A percentile compares a stretch with the other conserved stretches of the same genome.
Evolutionary conservation across 2,329 filamentous ascomycete species (phyloP).

Genomic region (Dactylellina leptospora): DNA sequence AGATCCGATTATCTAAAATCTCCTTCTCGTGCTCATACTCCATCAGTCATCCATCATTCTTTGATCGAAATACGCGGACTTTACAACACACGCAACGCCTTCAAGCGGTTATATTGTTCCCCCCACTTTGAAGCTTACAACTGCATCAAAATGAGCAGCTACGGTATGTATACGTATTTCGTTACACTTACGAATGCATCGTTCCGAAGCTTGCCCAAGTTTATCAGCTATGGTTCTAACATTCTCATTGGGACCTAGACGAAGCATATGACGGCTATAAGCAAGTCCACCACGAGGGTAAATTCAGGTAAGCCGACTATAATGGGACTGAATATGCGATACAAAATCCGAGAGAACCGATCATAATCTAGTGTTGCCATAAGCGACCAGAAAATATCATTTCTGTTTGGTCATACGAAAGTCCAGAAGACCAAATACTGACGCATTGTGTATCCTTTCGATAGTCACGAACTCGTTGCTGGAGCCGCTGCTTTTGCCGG

Average conservation of each 20-base stretch:
- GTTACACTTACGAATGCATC: neutral
- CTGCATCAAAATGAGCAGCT: conserved; percentile 6
- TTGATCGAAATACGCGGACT: no score
- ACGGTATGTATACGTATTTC: neutral
- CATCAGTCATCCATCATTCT: conserved; percentile 3
- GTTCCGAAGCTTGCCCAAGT: no score
- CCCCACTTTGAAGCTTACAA: neutral
- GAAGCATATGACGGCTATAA: neutral
- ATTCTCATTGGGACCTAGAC: neutral
- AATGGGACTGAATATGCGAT: neutral
- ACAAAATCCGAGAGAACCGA: no score
- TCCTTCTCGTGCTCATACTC: neutral
- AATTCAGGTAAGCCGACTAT: conserved; percentile 15
- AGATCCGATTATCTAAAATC: no score
- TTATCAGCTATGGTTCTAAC: neutral
- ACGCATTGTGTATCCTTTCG: neutral
- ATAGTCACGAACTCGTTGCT: conserved; percentile 42
- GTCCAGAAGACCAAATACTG: neutral
- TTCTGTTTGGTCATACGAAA: no score
- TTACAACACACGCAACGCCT: neutral
- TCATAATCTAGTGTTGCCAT: no score
- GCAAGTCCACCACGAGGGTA: conserved; percentile 22
- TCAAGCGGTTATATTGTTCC: neutral
- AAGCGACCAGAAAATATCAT: no score
- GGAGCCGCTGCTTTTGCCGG: conserved; percentile 40